Percentiles rank a stretch among this genome's conserved stretches.
Conservation (phyloP, 257 asterid species). For the Nicotiana obtusifolia region DNA sequence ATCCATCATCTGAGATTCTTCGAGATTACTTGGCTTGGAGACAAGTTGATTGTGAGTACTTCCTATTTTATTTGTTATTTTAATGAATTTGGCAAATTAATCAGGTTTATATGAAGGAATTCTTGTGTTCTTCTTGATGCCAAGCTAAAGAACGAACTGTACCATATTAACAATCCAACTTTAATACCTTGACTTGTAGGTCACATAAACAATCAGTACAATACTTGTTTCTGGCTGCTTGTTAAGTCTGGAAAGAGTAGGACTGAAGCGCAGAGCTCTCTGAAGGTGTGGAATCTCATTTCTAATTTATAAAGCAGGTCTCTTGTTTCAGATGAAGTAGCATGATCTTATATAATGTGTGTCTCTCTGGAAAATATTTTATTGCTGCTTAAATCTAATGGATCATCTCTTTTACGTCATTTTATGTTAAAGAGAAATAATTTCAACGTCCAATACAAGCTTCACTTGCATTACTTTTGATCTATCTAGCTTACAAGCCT, state of each 20-base stretch:
- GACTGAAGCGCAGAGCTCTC: slow-evolving; percentile 55
- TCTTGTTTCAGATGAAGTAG: neutral
- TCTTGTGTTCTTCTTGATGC: neutral
- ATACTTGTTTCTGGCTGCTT: slow-evolving; percentile 94
- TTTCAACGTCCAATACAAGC: neutral
- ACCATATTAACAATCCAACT: neutral
- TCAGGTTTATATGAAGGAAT: neutral
- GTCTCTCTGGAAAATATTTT: neutral
- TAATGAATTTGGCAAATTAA: neutral
- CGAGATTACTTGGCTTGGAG: slow-evolving; percentile 87
- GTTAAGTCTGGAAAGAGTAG: slow-evolving; percentile 81
- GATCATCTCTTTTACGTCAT: neutral
- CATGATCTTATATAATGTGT: neutral
- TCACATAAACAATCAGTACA: slow-evolving; percentile 89
- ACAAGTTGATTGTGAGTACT: slow-evolving; percentile 84
- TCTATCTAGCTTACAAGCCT: neutral
- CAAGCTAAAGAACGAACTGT: neutral
- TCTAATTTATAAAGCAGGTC: neutral
- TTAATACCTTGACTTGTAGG: slow-evolving; percentile 40
- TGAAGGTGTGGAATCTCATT: slow-evolving; percentile 43
- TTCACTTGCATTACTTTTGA: neutral
- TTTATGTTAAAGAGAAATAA: neutral
- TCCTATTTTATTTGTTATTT: neutral
- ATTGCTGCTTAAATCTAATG: neutral
- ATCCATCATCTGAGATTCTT: slow-evolving; percentile 62